phyloP scores from a whole-genome alignment of 2,329 filamentous ascomycete species.

The Alternaria panax region DNA sequence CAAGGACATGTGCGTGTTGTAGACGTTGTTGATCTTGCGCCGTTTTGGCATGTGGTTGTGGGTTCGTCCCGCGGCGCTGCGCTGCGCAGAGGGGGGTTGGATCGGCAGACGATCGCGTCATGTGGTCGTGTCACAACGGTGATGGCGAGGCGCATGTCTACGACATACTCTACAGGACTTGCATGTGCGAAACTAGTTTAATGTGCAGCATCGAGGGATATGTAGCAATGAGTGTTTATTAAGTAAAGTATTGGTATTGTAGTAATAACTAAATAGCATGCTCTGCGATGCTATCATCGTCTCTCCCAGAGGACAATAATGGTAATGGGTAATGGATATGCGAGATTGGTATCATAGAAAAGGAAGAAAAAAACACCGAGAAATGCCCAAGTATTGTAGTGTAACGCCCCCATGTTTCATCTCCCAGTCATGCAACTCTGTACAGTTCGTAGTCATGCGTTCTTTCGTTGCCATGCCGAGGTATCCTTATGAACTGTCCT shows the following conservation, averaged over 20 bases:
- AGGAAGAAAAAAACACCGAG: slow-evolving; percentile 13
- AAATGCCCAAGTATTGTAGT: too few relatives aligned
- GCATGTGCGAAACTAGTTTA: neutral
- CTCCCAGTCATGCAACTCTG: neutral
- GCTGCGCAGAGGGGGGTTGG: neutral
- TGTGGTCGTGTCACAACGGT: neutral
- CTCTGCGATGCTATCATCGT: slow-evolving; percentile 6
- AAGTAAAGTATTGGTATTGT: neutral
- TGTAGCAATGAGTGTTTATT: too few relatives aligned
- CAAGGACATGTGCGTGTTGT: too few relatives aligned
- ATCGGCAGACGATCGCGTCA: slow-evolving; percentile 4
- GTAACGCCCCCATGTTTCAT: too few relatives aligned
- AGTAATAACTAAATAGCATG: neutral
- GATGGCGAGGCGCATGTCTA: neutral
- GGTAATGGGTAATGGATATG: slow-evolving; percentile 5
- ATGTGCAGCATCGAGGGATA: neutral
- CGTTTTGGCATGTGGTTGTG: neutral
- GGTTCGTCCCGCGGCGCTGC: neutral
- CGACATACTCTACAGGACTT: neutral
- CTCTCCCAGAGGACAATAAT: slow-evolving; percentile 5
- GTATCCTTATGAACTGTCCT: slow-evolving; percentile 39
- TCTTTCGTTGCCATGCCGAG: too few relatives aligned
- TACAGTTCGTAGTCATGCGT: slow-evolving; percentile 5
- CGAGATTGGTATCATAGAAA: slow-evolving; percentile 19
- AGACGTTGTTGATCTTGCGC: too few relatives aligned